Evolutionary conservation across 1,284 basidiomycete genomes (phyloP), one percentile per base, ranked within the genome.

Genomic region (Cerioporus squamosus): DNA sequence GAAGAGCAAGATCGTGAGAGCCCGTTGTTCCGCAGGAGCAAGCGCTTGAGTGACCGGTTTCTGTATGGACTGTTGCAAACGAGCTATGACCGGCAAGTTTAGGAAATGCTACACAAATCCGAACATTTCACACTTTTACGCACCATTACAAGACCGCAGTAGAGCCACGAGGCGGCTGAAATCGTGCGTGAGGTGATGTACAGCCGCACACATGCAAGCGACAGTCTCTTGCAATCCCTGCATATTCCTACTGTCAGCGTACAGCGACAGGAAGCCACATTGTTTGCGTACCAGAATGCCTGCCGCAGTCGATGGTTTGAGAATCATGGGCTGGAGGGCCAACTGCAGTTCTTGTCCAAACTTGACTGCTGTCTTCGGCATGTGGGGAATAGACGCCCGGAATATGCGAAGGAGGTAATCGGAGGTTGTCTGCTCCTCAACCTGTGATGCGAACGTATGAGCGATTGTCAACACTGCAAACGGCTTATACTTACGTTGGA

Each of bases 361-460:
- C 57, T 90, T 94, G 2, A 86, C 82, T 0, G 92, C 85, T 0
- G 95, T 93, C 73, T 90, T 91, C 0, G 95, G 93, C 87, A 98
- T 90, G 62, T 88, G 81, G 0, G 94, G 93, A 44, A 98, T 87
- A 8, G 90, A 91, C 15, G 84, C 83, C 44, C 90, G 83, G 77
- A 97, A 98, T 48, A 97, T 93, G 62, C 90, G 90, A 26, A 98
- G 81, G 1, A 98, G 74, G 68, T 93, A 91, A 70, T 96, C 94
- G 1, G 89, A 88, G 2, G 89, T 89, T 0, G 82, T 77, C 63
- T 93, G 84, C 63, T 98, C 95, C 55, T 98, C 95, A 1, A 79
- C 51, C 94, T 97, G 57, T 44, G 33, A 44, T 45, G 48, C 51
- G 54, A 59, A 9, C 68, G 46, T 53, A 33, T 43, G 23, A 18